Base-by-base conservation (phyloP, 768 basidiomycete species). In the Calocybe cyanea region DNA sequence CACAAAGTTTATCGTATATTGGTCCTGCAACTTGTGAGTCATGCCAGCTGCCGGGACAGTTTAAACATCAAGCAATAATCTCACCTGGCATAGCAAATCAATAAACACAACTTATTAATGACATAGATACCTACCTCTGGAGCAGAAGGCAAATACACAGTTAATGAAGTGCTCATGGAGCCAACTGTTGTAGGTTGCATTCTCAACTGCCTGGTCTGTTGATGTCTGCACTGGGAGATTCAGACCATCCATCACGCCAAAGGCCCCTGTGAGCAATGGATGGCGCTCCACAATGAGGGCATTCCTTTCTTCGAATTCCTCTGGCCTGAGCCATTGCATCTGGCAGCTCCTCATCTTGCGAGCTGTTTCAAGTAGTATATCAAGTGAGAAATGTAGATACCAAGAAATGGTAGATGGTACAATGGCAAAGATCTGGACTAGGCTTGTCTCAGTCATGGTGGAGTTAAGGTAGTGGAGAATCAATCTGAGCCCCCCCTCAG, bases 11-110 rank as follows among this genome's bases (percentile, higher is more conserved):
- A 6, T 67, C 42, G 48, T 70, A 76, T 10, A 78, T 67, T 1
- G 58, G 62, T 3, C 51, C 54, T 1, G 73, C 70, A 46, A 76
- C 64, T 18, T 54, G 60, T 6, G 71, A 61, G 48, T 78, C 70
- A 54, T 77, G 76, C 74, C 73, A 78, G 50, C 73, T 75, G 8
- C 73, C 70, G 0, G 72, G 73, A 0, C 64, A 60, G 57, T 76
- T 76, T 11, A 68, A 38, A 17, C 56, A 52, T 7, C 52, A 55
- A 7, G 54, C 58, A 56, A 75, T 66, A 7, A 75, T 62, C 6
- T 49, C 41, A 7, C 70, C 72, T 75, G n/a, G 6, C 13, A 19
- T 2, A 44, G 7, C n/a, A 43, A 43, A 11, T 33, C 6, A 20
- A 6, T 5, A 38, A 7, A 19, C 7, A 38, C 23, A 11, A 19